phyloP scores from a whole-genome alignment of 139 green algal species.

The Tetraselmis chui region DNA sequence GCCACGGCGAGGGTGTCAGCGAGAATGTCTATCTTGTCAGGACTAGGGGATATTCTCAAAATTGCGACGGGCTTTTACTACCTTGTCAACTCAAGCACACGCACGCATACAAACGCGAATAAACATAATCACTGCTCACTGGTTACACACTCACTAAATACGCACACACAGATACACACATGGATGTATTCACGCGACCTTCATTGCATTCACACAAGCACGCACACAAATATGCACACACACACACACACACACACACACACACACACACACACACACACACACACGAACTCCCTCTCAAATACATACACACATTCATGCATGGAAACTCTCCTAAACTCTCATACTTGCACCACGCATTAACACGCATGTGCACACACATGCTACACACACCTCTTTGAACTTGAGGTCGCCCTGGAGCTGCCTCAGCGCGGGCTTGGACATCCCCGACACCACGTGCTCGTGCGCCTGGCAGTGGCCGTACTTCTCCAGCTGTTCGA shows the following conservation, averaged over 20 bases:
- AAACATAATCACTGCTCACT: background rate
- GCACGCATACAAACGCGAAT: too few relatives aligned
- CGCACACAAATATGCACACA: too few relatives aligned
- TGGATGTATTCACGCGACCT: background rate
- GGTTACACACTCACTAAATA: background rate
- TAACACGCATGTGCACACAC: too few relatives aligned
- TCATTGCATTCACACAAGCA: conserved; percentile 1
- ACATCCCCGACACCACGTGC: background rate
- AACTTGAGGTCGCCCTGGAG: background rate
- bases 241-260: background rate
- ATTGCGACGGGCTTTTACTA: too few relatives aligned
- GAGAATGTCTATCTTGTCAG: too few relatives aligned
- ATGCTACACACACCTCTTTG: background rate
- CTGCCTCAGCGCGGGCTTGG: background rate
- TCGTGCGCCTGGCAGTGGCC: background rate
- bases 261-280: background rate
- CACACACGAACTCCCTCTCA: too few relatives aligned
- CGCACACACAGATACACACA: conserved; percentile 10
- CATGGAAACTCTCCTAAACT: too few relatives aligned
- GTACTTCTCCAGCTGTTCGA: background rate
- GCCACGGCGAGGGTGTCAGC: too few relatives aligned
- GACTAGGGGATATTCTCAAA: too few relatives aligned
- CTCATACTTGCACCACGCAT: too few relatives aligned
- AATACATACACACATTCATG: too few relatives aligned
- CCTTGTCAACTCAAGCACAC: too few relatives aligned